These are phyloP conservation scores for Rhynchospora breviuscula DNA, from an alignment of 176 grass and related monocot species.

Conservation along the genomic window DNA sequence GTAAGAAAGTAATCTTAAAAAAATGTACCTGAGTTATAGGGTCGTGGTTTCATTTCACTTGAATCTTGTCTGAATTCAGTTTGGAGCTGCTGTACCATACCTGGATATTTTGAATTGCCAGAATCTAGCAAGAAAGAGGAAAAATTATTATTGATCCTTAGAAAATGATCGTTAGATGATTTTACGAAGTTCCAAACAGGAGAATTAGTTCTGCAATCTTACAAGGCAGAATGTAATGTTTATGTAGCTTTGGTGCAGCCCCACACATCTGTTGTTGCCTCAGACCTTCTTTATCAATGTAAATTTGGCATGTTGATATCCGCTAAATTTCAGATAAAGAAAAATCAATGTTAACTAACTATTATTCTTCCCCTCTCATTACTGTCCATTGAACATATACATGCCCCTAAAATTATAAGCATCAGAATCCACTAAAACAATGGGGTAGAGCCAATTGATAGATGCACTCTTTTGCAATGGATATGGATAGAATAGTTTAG, in stretches of 20 bases:
- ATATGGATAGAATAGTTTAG: background rate
- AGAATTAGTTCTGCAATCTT: conserved; percentile 16
- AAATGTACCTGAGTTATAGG: conserved; percentile 58
- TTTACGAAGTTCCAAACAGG: conserved; percentile 9
- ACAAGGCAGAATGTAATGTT: conserved; percentile 89
- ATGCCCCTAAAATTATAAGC: background rate
- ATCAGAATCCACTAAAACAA: background rate
- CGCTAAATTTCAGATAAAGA: conserved; percentile 40
- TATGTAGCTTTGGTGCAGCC: conserved; percentile 51
- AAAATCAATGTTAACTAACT: conserved; percentile 21
- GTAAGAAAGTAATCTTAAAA: conserved; percentile 22
- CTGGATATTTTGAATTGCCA: conserved; percentile 41
- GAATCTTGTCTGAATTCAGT: conserved; percentile 38
- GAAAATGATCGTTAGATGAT: background rate
- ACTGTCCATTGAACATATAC: background rate
- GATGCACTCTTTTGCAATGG: background rate
- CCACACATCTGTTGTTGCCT: conserved; percentile 67
- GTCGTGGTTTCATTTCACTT: conserved; percentile 33
- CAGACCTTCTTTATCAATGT: conserved; percentile 88
- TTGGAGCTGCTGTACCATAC: conserved; percentile 42
- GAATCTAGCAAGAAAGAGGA: conserved; percentile 36
- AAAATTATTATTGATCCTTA: conserved; percentile 13
- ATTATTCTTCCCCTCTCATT: background rate
- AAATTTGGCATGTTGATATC: conserved; percentile 74
- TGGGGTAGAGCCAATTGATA: background rate